These are phyloP conservation scores for Agaricus sinodeliciosus DNA, from an alignment of 768 basidiomycete species.

Conservation along the genomic window DNA sequence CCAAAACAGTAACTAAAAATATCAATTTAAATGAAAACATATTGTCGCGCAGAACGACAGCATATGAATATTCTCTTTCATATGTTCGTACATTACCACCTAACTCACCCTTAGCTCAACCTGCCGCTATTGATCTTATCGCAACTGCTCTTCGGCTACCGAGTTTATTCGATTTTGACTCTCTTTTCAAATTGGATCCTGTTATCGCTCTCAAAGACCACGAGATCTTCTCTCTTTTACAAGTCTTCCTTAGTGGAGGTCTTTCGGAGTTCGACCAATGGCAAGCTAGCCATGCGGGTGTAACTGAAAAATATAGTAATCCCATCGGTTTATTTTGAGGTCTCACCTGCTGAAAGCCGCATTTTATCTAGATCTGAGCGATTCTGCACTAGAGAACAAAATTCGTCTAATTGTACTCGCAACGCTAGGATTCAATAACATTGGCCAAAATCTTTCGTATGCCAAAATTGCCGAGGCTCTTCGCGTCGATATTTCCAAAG, in stretches of 20 bases:
- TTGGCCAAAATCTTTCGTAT: slow-evolving; percentile 71
- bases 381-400: slow-evolving; percentile 62
- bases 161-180: slow-evolving; percentile 72
- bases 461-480: slow-evolving; percentile 59
- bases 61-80: slow-evolving; percentile 60
- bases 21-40: too few relatives aligned
- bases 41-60: slow-evolving; percentile 41
- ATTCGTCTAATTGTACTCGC: slow-evolving; percentile 73
- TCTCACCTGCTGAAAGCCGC: background rate
- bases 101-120: slow-evolving; percentile 41
- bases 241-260: slow-evolving; percentile 64
- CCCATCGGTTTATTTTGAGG: slow-evolving; percentile 2
- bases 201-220: slow-evolving; percentile 60
- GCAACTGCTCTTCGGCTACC: slow-evolving; percentile 60
- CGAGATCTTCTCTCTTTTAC: slow-evolving; percentile 68
- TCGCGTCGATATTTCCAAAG: slow-evolving; percentile 55
- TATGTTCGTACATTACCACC: slow-evolving; percentile 57
- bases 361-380: slow-evolving; percentile 44
- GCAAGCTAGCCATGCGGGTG: slow-evolving; percentile 40
- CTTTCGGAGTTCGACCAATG: slow-evolving; percentile 58
- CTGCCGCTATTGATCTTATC: slow-evolving; percentile 55
- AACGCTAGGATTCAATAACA: slow-evolving; percentile 68
- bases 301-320: slow-evolving; percentile 55
- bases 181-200: slow-evolving; percentile 70
- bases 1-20: background rate